A percentile compares a stretch with the other conserved stretches of the same genome.
phyloP scores from a whole-genome alignment of 225 moss, liverwort and hornwort genomes.

The Bryoerythrophyllum caledonicum region DNA sequence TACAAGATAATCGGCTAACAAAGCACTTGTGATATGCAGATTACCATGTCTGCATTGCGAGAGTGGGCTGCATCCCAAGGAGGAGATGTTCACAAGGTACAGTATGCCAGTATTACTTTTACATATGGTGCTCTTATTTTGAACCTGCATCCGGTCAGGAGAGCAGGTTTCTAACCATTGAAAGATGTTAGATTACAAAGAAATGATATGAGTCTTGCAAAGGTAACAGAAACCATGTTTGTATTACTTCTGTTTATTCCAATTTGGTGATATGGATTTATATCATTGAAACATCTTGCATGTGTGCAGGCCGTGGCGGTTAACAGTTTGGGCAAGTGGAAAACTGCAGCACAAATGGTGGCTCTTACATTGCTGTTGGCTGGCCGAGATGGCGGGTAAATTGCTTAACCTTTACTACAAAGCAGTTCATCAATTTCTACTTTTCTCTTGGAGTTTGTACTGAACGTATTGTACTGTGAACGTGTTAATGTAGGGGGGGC shows the following conservation, averaged over 20 bases:
- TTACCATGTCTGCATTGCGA: slow-evolving; percentile 95
- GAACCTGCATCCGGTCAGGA: neutral
- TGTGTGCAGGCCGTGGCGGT: slow-evolving; percentile 85
- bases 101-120: neutral
- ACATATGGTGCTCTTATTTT: neutral
- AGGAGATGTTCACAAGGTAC: slow-evolving; percentile 85
- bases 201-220: no score
- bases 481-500: slow-evolving; percentile 41
- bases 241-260: no score
- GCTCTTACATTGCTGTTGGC: slow-evolving; percentile 75
- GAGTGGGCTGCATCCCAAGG: slow-evolving; percentile 98
- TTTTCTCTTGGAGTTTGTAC: neutral
- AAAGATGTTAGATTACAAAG: no score
- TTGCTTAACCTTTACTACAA: neutral
- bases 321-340: slow-evolving; percentile 89
- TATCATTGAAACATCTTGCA: no score
- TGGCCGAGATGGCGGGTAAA: slow-evolving; percentile 84
- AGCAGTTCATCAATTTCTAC: neutral
- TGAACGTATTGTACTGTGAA: neutral
- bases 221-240: no score
- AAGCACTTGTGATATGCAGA: slow-evolving; percentile 48
- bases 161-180: neutral
- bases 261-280: no score
- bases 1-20: neutral
- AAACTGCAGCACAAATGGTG: slow-evolving; percentile 95